These are phyloP conservation scores for Yamadazyma akitaensis DNA, from an alignment of 805 yeast genomes.

Conservation along the genomic window DNA sequence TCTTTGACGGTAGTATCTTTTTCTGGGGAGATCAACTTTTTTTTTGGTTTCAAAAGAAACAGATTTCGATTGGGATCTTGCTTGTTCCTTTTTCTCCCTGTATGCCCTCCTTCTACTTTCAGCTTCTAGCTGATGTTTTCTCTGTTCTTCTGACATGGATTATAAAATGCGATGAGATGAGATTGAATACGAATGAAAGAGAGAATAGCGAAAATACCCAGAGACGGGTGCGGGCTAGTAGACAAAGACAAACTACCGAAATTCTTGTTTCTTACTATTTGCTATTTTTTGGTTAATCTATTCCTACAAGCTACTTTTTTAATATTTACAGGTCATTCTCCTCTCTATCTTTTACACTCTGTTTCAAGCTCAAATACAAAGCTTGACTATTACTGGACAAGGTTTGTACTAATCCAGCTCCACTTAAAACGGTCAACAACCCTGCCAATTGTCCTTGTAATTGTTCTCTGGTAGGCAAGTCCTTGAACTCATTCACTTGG, in stretches of 20 bases:
- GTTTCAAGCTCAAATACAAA: conserved; percentile 72
- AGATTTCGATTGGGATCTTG: conserved; percentile 24
- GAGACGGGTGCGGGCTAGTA: background rate
- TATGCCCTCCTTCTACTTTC: conserved; percentile 47
- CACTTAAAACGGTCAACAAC: conserved; percentile 76
- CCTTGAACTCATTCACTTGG: conserved; percentile 62
- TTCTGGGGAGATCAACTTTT: conserved; percentile 62
- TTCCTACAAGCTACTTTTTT: background rate
- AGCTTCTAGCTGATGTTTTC: conserved; percentile 22
- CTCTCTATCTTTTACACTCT: conserved; percentile 20
- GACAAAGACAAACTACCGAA: too few species aligned
- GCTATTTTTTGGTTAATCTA: background rate
- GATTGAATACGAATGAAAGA: too few species aligned
- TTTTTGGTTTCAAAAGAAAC: conserved; percentile 41
- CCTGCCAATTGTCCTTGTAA: conserved; percentile 83
- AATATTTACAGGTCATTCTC: conserved; percentile 5
- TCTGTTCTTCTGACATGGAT: conserved; percentile 15
- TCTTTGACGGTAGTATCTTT: conserved; percentile 89
- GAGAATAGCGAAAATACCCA: conserved; percentile 4
- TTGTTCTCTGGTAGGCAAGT: conserved; percentile 65
- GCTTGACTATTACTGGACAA: conserved; percentile 64
- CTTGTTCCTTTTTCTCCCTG: conserved; percentile 38
- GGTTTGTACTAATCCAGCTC: conserved; percentile 84
- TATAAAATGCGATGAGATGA: conserved; percentile 2
- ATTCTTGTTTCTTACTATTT: too few species aligned